phyloP scores from a whole-genome alignment of 108 stramenopile genomes.

The Skeletonema tropicum region DNA sequence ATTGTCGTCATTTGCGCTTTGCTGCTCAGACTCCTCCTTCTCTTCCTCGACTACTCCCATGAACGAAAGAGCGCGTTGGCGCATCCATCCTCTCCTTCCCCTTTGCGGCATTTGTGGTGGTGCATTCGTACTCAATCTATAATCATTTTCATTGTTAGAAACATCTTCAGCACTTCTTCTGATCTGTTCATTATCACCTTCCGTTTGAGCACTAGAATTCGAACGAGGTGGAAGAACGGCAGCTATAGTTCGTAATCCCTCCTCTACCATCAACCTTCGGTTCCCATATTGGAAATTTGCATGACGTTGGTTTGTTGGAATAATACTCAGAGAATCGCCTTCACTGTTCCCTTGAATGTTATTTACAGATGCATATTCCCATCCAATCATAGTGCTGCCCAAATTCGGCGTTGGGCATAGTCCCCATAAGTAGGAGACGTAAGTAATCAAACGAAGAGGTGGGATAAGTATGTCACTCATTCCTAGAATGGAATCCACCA shows the following conservation, averaged over 20 bases:
- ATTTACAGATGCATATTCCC: constrained; percentile 39
- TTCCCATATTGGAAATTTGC: constrained; percentile 54
- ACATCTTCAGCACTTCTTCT: background rate
- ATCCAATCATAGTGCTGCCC: constrained; percentile 42
- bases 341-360: constrained; percentile 2
- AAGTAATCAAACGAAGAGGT: constrained; percentile 42
- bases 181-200: background rate
- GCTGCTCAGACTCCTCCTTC: constrained; percentile 4
- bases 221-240: constrained; percentile 30
- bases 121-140: background rate
- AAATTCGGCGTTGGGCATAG: constrained; percentile 28
- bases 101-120: background rate
- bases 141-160: background rate
- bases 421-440: constrained; percentile 49
- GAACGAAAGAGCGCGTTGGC: constrained; percentile 40
- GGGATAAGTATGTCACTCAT: constrained; percentile 41
- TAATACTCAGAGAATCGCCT: background rate
- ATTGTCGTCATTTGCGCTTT: background rate
- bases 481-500: constrained; percentile 37
- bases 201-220: constrained; percentile 4
- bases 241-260: constrained; percentile 35
- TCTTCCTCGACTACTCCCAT: constrained; percentile 48
- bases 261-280: constrained; percentile 51
- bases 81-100: constrained; percentile 26
- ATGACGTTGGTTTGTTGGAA: constrained; percentile 34